Evolutionary conservation across 192 early-diverging fungal genomes (phyloP).

Genomic region (Funneliformis geosporum): DNA sequence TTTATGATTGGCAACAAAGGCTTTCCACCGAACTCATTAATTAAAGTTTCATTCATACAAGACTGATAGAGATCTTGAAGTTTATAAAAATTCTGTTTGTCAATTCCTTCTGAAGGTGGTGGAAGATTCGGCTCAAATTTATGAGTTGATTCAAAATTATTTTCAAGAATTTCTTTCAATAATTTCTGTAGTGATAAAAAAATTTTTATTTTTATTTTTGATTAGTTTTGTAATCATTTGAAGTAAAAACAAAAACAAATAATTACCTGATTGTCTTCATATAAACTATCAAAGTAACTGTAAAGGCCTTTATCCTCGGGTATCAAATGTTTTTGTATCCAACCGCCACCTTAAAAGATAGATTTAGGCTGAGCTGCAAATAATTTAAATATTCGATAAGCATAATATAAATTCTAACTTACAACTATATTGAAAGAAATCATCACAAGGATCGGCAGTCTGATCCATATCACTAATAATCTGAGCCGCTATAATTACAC

Average conservation of each 20-base stretch:
- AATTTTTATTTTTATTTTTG: not conserved
- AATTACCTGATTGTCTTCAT: conserved; percentile 50
- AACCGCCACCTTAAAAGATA: conserved; percentile 55
- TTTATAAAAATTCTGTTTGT: conserved; percentile 56
- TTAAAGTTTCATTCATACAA: conserved; percentile 51
- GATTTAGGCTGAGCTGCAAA: not conserved
- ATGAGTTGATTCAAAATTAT: conserved; percentile 37
- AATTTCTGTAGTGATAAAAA: conserved; percentile 34
- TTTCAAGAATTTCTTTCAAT: conserved; percentile 53
- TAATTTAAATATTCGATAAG: not conserved
- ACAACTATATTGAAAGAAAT: conserved; percentile 71
- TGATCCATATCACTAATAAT: conserved; percentile 59
- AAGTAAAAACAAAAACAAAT: not conserved
- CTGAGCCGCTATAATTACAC: conserved; percentile 52
- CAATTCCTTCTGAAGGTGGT: conserved; percentile 42
- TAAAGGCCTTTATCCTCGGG: conserved; percentile 59
- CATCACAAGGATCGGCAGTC: conserved; percentile 61
- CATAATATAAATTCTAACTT: conserved; percentile 26
- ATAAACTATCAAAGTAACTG: conserved; percentile 47
- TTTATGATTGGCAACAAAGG: conserved; percentile 45
- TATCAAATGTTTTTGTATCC: conserved; percentile 53
- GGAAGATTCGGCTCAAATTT: conserved; percentile 32
- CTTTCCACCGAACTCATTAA: conserved; percentile 41
- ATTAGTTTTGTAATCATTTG: conserved; percentile 17
- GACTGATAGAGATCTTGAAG: conserved; percentile 57